Base-by-base conservation (phyloP, 495 filamentous ascomycete species). In the Pyronema omphalodes region DNA sequence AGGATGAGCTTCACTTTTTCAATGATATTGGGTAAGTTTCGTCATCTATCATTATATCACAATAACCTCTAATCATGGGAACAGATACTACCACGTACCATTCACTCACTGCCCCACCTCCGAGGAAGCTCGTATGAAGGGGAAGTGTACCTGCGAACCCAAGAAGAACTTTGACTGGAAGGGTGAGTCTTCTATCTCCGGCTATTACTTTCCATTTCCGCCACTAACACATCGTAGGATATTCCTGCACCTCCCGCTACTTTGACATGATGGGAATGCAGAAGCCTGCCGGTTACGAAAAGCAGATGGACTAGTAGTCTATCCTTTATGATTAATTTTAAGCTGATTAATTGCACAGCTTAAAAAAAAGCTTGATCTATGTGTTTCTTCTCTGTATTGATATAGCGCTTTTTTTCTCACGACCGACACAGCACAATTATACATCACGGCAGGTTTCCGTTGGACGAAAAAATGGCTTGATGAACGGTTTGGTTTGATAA, bases 161-260 rank as follows among this genome's bases (percentile, higher is more conserved):
- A 81, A 81, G 57, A 85, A 95, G 19, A 96, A 95, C 70, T 96
- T 98, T 72, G 91, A 98, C 67, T 98, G 93, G 93, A 93, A 93
- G 69, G 85, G 85, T 65, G 41, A 93, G 91, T 63, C 89, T 12
- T 3, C 15, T 47, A 3, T 23, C 17, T 9, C 44, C 11, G 11
- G 9, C 17, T 23, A n/a, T 23, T 12, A 17, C 15, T 41, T 12
- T 41, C 86, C 60, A 94, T 17, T 43, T 1, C 23, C 23, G 23
- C 23, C 23, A 29, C 23, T 17, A 17, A 17, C 17, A 43, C 39
- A 43, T 43, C 33, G 14, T 41, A 64, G 61, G 58, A 6, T 65
- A 53, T 40, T 46, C 58, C 78, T 82, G 88, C 74, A 94, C 89
- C 17, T 73, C 83, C 47, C 76, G 80, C 46, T 95, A 75, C 71